A percentile compares a stretch with the other conserved stretches of the same genome.
phyloP scores from a whole-genome alignment of 2,329 filamentous ascomycete genomes.

The Fusarium metavorans region DNA sequence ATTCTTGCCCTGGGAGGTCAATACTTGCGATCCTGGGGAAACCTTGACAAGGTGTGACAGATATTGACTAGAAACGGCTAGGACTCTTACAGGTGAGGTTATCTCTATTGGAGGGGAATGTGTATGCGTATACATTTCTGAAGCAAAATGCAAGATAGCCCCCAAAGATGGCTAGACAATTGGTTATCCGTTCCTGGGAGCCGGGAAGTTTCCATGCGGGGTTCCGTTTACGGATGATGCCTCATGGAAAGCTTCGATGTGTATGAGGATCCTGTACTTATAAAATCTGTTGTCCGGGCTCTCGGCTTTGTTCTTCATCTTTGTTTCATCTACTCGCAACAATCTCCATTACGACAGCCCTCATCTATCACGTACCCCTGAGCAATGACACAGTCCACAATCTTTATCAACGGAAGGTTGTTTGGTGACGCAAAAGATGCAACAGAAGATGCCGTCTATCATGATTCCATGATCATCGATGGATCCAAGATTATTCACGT shows the following conservation, averaged over 20 bases:
- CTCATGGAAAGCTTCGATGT: background rate
- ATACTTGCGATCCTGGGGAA: background rate
- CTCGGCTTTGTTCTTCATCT: background rate
- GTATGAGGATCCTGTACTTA: background rate
- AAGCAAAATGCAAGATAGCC: background rate
- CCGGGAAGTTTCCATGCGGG: background rate
- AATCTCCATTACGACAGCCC: background rate
- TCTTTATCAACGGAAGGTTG: background rate
- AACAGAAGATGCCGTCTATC: background rate
- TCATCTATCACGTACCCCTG: background rate
- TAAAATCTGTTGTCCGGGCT: background rate
- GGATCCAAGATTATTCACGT: constrained; percentile 21
- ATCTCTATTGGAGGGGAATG: background rate
- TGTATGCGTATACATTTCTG: background rate
- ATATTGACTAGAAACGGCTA: constrained; percentile 3
- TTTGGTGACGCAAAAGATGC: constrained; percentile 3
- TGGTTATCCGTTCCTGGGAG: background rate
- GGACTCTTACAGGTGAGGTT: background rate
- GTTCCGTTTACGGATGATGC: background rate
- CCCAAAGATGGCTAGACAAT: constrained; percentile 5
- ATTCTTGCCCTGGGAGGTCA: background rate
- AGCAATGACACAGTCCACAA: background rate
- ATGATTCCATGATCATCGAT: constrained; percentile 10
- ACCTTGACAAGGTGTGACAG: background rate
- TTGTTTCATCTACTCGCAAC: background rate